Percentiles rank a stretch among this genome's conserved stretches.
Conservation (phyloP, 2,329 filamentous ascomycete genomes). For the Furcasterigmium furcatum region DNA sequence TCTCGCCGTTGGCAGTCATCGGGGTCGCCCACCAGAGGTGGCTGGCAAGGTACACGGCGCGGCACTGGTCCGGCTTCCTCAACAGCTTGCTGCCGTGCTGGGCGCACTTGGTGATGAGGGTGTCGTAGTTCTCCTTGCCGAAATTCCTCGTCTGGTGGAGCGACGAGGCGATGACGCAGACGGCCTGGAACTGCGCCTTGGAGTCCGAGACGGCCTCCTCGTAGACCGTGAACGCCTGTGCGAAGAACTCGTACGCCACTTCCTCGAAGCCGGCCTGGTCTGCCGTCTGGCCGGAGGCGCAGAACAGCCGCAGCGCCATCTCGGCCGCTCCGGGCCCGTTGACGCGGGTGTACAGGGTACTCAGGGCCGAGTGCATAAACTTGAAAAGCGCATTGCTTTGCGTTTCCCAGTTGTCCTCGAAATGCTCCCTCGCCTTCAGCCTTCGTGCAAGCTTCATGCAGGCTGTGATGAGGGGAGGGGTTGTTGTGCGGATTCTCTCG, state of each 20-base stretch:
- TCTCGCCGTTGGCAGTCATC: slow-evolving; percentile 70
- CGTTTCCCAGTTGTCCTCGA: slow-evolving; percentile 60
- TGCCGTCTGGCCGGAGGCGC: slow-evolving; percentile 87
- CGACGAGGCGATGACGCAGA: slow-evolving; percentile 88
- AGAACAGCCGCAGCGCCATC: slow-evolving; percentile 83
- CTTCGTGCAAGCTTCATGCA: slow-evolving; percentile 85
- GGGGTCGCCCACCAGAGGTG: slow-evolving; percentile 98
- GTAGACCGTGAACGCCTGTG: slow-evolving; percentile 96
- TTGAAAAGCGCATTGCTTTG: slow-evolving; percentile 81
- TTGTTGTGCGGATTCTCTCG: slow-evolving; percentile 94
- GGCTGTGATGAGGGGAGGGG: slow-evolving; percentile 84
- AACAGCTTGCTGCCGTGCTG: slow-evolving; percentile 94
- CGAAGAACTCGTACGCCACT: slow-evolving; percentile 96
- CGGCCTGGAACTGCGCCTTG: slow-evolving; percentile 94
- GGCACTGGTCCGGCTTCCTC: slow-evolving; percentile 96
- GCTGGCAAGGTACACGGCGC: slow-evolving; percentile 92
- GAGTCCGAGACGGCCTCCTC: slow-evolving; percentile 96
- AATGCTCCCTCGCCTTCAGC: slow-evolving; percentile 89
- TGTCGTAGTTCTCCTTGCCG: slow-evolving; percentile 97
- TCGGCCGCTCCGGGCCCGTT: slow-evolving; percentile 76
- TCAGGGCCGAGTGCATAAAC: slow-evolving; percentile 88
- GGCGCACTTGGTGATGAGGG: slow-evolving; percentile 94
- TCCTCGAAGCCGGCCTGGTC: slow-evolving; percentile 92
- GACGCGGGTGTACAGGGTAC: slow-evolving; percentile 82
- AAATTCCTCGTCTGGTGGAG: slow-evolving; percentile 89